Percentiles rank a stretch among this genome's conserved stretches.
Conservation (phyloP, 106 monocot species). For the Allium sativum region DNA sequence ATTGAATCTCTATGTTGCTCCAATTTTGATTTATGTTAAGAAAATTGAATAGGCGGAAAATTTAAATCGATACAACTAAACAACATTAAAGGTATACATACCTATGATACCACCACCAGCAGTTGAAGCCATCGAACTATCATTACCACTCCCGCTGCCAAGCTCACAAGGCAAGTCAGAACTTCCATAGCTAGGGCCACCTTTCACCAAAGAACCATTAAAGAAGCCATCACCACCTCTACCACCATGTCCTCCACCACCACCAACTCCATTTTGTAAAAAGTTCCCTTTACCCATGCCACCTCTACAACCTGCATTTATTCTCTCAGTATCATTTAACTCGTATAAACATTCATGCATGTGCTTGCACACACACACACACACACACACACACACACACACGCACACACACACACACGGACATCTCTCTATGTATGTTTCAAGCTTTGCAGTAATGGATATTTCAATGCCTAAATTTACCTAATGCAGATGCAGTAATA, state of each 20-base stretch:
- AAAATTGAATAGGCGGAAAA: neutral
- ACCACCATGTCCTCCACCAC: constrained; percentile 95
- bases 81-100: constrained; percentile 10
- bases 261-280: constrained; percentile 59
- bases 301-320: constrained; percentile 70
- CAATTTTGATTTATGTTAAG: too few relatives aligned
- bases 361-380: neutral
- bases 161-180: constrained; percentile 84
- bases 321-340: neutral
- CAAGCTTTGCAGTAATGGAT: too few relatives aligned
- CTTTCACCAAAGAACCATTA: constrained; percentile 37
- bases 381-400: neutral
- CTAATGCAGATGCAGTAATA: constrained; percentile 75
- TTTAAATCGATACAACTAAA: neutral
- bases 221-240: constrained; percentile 84
- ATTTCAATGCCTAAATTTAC: constrained; percentile 20
- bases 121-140: constrained; percentile 52
- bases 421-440: too few relatives aligned
- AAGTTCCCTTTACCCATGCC: constrained; percentile 68
- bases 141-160: constrained; percentile 97
- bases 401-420: too few relatives aligned
- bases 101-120: constrained; percentile 97
- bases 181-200: constrained; percentile 78
- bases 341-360: neutral
- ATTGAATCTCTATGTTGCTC: neutral